Conservation (phyloP, 306 rosid genomes). For the Fragaria nilgerrensis region DNA sequence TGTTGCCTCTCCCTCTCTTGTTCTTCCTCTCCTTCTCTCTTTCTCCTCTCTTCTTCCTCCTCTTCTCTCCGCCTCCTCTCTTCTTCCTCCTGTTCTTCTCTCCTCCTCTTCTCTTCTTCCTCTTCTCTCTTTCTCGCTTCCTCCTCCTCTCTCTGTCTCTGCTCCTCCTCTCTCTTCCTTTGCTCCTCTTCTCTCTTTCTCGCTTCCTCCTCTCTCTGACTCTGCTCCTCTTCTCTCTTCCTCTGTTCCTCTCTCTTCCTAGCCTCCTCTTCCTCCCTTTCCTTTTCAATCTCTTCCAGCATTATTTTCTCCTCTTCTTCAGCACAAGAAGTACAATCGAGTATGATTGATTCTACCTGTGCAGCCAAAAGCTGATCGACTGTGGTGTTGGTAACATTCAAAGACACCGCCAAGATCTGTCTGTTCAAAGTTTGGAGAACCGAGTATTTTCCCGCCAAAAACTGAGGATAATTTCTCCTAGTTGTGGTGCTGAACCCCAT, state of each 20-base stretch:
- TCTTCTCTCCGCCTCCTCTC: neutral
- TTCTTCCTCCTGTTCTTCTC: neutral
- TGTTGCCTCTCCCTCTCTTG: neutral
- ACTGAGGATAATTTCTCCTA: conserved; percentile 52
- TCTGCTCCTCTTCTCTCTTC: conserved; percentile 14
- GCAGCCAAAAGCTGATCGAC: conserved; percentile 47
- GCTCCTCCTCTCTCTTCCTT: neutral
- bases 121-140: too few species aligned
- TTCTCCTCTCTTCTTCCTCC: neutral
- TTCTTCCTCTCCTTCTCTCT: neutral
- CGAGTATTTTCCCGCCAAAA: conserved; percentile 64
- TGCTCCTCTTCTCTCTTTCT: neutral
- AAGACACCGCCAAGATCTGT: conserved; percentile 54
- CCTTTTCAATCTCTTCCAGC: conserved; percentile 45
- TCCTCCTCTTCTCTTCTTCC: conserved; percentile 1
- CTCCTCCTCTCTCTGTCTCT: neutral
- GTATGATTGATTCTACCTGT: conserved; percentile 48
- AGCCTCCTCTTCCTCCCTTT: conserved; percentile 29
- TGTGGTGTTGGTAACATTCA: conserved; percentile 47
- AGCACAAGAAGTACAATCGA: conserved; percentile 72
- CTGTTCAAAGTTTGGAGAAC: conserved; percentile 50
- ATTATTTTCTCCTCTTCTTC: conserved; percentile 69
- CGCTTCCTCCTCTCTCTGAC: neutral
- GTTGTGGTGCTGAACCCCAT: conserved; percentile 74
- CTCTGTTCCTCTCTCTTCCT: conserved; percentile 16